A percentile compares a stretch with the other conserved stretches of the same genome.
These are phyloP conservation scores for Conticribra weissflogii DNA, from an alignment of 108 stramenopile species.

Conservation along the genomic window DNA sequence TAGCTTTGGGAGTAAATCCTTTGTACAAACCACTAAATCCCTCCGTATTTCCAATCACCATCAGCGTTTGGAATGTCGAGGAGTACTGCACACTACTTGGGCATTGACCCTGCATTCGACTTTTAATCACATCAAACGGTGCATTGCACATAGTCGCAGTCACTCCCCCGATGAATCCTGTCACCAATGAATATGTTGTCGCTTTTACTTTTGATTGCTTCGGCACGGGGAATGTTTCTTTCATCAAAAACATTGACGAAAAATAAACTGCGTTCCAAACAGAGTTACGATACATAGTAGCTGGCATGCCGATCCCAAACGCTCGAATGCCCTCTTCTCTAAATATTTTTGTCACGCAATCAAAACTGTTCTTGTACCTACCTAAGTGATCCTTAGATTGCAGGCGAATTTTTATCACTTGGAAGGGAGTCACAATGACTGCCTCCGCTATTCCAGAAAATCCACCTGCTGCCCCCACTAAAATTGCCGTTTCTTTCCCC, in stretches of 20 bases:
- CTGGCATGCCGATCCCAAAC: slow-evolving; percentile 11
- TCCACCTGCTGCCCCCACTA: slow-evolving; percentile 12
- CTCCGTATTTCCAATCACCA: slow-evolving; percentile 12
- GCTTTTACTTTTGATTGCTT: slow-evolving; percentile 10
- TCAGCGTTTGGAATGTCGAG: slow-evolving; percentile 18
- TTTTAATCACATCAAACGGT: slow-evolving; percentile 24
- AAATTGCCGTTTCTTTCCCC: slow-evolving; percentile 5
- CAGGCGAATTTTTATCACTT: slow-evolving; percentile 16
- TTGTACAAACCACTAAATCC: slow-evolving; percentile 19
- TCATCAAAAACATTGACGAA: slow-evolving; percentile 20
- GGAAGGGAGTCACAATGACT: slow-evolving; percentile 13
- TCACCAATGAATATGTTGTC: slow-evolving; percentile 8
- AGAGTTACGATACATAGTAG: slow-evolving; percentile 16
- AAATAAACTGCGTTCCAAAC: slow-evolving; percentile 30
- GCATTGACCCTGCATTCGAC: slow-evolving; percentile 27
- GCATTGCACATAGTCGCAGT: slow-evolving; percentile 20
- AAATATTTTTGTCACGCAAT: slow-evolving; percentile 12
- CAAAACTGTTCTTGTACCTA: slow-evolving; percentile 19
- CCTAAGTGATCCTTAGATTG: slow-evolving; percentile 23
- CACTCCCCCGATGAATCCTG: slow-evolving; percentile 23
- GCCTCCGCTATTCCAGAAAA: slow-evolving; percentile 24
- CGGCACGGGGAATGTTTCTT: background rate
- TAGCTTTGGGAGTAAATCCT: slow-evolving; percentile 23
- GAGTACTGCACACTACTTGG: slow-evolving; percentile 16
- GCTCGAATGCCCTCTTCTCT: slow-evolving; percentile 16